A percentile compares a stretch with the other conserved stretches of the same genome.
Evolutionary conservation across 768 basidiomycete genomes (phyloP).

Genomic region (Mycena galericulata): DNA sequence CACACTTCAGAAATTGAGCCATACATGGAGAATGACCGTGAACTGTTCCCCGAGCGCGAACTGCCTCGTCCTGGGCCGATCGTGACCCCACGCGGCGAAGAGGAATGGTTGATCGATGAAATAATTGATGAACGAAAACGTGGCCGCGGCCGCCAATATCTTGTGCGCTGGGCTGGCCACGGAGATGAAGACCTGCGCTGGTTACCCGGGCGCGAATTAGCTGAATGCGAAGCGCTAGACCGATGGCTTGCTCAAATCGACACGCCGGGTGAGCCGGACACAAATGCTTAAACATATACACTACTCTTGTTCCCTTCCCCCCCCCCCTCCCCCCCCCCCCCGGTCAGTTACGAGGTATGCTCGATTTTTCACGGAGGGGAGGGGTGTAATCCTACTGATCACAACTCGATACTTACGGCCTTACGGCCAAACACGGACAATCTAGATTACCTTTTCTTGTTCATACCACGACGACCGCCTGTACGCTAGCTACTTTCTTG

Average conservation of each 20-base stretch:
- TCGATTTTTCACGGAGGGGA: not conserved
- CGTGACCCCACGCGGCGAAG: slow-evolving; percentile 34
- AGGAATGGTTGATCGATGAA: slow-evolving; percentile 41
- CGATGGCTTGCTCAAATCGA: not conserved
- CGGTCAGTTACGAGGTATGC: not conserved
- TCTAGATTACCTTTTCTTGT: not conserved
- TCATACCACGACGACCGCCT: not conserved
- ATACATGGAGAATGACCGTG: slow-evolving; percentile 43
- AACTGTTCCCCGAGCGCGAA: slow-evolving; percentile 43
- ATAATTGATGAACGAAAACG: slow-evolving; percentile 43
- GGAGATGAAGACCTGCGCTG: slow-evolving; percentile 40
- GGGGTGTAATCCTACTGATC: not conserved
- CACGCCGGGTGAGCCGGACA: not conserved
- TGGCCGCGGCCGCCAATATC: slow-evolving; percentile 42
- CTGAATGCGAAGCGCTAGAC: slow-evolving; percentile 27
- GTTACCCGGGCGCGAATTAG: slow-evolving; percentile 40
- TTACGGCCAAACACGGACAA: too few species aligned
- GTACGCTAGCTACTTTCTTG: not conserved
- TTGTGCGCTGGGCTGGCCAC: slow-evolving; percentile 46
- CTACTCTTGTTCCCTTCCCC: not conserved
- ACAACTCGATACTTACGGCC: not conserved
- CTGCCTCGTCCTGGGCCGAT: slow-evolving; percentile 36
- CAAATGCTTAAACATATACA: too few species aligned
- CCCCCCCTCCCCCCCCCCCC: not conserved
- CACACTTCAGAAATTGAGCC: slow-evolving; percentile 46